Percentiles rank a stretch among this genome's conserved stretches.
These are phyloP conservation scores for Suillus spraguei DNA, from an alignment of 768 basidiomycete genomes.

Conservation along the genomic window DNA sequence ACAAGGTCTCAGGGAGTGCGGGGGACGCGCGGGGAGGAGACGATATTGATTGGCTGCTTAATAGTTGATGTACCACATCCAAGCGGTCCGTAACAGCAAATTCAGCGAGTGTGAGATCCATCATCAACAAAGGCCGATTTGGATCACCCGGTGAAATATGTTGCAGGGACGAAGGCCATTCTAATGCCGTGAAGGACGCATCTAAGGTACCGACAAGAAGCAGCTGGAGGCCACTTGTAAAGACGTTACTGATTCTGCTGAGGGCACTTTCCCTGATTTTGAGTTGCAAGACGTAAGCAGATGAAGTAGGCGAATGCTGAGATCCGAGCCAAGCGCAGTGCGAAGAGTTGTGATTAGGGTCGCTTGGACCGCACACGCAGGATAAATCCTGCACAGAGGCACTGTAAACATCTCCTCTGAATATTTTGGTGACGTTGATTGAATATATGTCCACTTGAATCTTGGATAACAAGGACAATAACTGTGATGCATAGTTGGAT, in stretches of 20 bases:
- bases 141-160: constrained; percentile 58
- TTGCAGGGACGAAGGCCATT: constrained; percentile 66
- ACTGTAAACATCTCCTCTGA: constrained; percentile 41
- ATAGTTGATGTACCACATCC: constrained; percentile 49
- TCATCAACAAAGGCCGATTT: constrained; percentile 56
- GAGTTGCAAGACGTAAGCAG: constrained; percentile 50
- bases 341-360: constrained; percentile 42
- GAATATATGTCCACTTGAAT: constrained; percentile 48
- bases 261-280: constrained; percentile 45
- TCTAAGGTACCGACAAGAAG: constrained; percentile 37
- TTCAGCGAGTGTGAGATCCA: constrained; percentile 45
- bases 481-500: constrained; percentile 31
- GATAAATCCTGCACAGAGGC: constrained; percentile 43
- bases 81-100: constrained; percentile 56
- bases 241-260: constrained; percentile 43
- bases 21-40: constrained; percentile 21
- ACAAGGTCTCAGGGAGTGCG: constrained; percentile 33
- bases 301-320: constrained; percentile 33
- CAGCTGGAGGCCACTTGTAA: constrained; percentile 27
- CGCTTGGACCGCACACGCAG: constrained; percentile 49
- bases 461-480: constrained; percentile 46
- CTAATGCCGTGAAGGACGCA: constrained; percentile 44
- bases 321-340: constrained; percentile 59
- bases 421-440: constrained; percentile 45
- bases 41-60: constrained; percentile 26